A percentile compares a stretch with the other conserved stretches of the same genome.
Evolutionary conservation across 2,329 filamentous ascomycete genomes (phyloP).

Genomic region (Fusarium brevicatenulatum): DNA sequence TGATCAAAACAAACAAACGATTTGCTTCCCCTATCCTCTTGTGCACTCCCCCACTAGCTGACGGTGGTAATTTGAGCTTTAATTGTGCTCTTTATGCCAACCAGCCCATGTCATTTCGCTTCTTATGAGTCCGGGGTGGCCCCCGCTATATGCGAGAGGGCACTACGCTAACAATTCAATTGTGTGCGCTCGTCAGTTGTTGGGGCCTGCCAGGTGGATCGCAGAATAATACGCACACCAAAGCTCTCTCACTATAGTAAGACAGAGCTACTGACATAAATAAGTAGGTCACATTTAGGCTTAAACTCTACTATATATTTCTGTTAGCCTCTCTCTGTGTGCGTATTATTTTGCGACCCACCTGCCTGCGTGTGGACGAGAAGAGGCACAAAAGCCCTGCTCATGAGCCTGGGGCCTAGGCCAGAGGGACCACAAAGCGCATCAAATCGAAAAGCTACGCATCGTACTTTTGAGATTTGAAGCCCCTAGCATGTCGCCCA

Average conservation of each 20-base stretch:
- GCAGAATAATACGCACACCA: too few relatives aligned
- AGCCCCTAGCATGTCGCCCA: constrained; percentile 17
- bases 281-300: too few relatives aligned
- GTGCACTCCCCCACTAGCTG: constrained; percentile 41
- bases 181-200: constrained; percentile 23
- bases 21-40: constrained; percentile 30
- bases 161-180: constrained; percentile 22
- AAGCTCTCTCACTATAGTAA: too few relatives aligned
- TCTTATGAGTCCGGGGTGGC: constrained; percentile 44
- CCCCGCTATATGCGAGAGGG: constrained; percentile 35
- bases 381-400: constrained; percentile 26
- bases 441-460: constrained; percentile 38
- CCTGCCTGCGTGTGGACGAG: constrained; percentile 10
- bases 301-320: too few relatives aligned
- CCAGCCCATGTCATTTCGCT: constrained; percentile 47
- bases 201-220: not conserved
- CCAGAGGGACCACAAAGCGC: constrained; percentile 12
- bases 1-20: constrained; percentile 48
- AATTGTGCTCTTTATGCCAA: constrained; percentile 46
- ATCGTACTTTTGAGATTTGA: constrained; percentile 26
- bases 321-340: too few relatives aligned
- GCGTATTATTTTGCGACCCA: too few relatives aligned
- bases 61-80: constrained; percentile 44
- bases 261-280: too few relatives aligned
- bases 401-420: constrained; percentile 1